Percentiles rank a stretch among this genome's conserved stretches.
phyloP scores from a whole-genome alignment of 192 early-diverging fungal species.

The Dimargaris xerosporica region DNA sequence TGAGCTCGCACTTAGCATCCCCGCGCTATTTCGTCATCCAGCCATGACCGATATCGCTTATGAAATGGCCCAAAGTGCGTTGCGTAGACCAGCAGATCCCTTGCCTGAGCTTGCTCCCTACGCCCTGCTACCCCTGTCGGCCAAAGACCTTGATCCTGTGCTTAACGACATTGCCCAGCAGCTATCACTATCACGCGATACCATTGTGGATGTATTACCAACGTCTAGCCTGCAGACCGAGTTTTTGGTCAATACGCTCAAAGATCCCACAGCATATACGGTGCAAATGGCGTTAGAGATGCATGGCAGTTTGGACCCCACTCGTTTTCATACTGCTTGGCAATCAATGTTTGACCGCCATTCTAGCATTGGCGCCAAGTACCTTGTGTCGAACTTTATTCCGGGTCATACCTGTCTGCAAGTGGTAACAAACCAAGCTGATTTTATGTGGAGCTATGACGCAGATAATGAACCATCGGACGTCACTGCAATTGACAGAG shows the following conservation, averaged over 20 bases:
- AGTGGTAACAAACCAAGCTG: not conserved
- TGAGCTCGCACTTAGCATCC: not conserved
- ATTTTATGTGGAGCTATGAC: not conserved
- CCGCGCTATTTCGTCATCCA: not conserved
- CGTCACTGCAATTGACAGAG: not conserved
- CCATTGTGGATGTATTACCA: slow-evolving; percentile 1
- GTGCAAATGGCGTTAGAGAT: not conserved
- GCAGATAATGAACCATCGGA: too few relatives aligned
- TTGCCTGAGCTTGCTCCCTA: too few relatives aligned
- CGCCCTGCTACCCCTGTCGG: not conserved
- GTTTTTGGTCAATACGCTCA: not conserved
- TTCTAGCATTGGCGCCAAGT: not conserved
- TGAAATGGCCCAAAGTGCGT: slow-evolving; percentile 19
- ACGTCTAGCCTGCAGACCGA: not conserved
- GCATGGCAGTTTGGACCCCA: not conserved
- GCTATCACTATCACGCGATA: not conserved
- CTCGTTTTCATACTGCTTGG: not conserved
- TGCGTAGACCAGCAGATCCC: too few relatives aligned
- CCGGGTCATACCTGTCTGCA: not conserved
- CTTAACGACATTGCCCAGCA: too few relatives aligned
- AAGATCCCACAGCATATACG: slow-evolving; percentile 6
- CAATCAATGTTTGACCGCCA: not conserved
- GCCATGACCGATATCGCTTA: not conserved
- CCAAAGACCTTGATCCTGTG: too few relatives aligned
- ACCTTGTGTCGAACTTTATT: not conserved